Evolutionary conservation across 176 grass and related monocot genomes (phyloP), one percentile per base, ranked within the genome.

Genomic region (Alloteropsis semialata): DNA sequence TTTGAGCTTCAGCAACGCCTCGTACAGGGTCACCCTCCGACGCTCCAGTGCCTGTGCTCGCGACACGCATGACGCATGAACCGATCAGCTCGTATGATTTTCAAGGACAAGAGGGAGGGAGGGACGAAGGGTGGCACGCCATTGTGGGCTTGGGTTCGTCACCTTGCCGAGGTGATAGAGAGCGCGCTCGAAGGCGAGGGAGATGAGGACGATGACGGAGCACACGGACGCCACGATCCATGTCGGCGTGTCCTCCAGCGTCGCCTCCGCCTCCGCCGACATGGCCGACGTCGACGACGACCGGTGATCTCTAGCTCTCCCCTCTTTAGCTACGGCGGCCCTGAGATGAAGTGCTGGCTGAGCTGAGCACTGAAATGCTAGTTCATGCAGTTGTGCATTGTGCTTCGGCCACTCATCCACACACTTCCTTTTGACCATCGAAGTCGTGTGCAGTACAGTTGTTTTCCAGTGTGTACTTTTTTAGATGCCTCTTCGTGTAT

Each of bases 151-250:
- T 34, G 19, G 18, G 8, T 28, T n/a, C 12, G 34, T 58, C 61
- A 81, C 96, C 96, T 95, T 95, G 71, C 96, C 96, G 8, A 93
- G 79, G 55, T 13, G 53, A 50, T 93, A 92, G n/a, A 98, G 92
- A 12, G 70, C 42, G 54, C 92, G 87, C 87, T 93, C 92, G 87
- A 98, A 95, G 75, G 79, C 12, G 50, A 91, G 70, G 62, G 96
- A 98, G 66, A 93, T 93, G 74, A 91, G 82, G 46, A 95, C 87
- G 53, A 98, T 93, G 51, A 86, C 75, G 75, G 86, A 84, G 89
- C 96, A 98, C 46, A 98, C 91, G 18, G 82, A 60, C 12, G 89
- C 82, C 18, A 93, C 88, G 55, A 93, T 95, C 92, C 96, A 98
- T 66, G 96, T 98, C 41, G 92, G 90, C 6, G 92, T 93, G 46